Evolutionary conservation across 257 asterid genomes (phyloP), one percentile per base, ranked within the genome.

Genomic region (Paraleonurus japonicus): DNA sequence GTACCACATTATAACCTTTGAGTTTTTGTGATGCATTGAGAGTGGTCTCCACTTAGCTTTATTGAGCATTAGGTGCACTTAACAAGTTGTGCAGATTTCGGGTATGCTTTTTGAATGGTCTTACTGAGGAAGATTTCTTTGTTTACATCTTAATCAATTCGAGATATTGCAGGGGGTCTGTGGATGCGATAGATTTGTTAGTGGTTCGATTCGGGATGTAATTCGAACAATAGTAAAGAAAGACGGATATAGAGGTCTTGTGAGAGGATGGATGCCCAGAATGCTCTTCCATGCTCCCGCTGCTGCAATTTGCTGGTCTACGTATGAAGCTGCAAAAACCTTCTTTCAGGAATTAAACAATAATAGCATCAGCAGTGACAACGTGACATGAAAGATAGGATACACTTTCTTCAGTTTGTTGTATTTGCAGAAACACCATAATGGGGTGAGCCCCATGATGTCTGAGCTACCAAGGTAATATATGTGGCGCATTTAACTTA

Each of bases 231-330:
- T 92, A 71, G 50, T 92, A 58, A 85, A 85, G 86, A 95, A 92
- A 81, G 99, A 95, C 16, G 99, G 99, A 35, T 92, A 89, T 70
- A 74, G 83, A n/a, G 99, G 97, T 30, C 97, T 95, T 13, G 69
- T 92, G 85, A 88, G 99, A 80, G 99, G 99, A 7, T 95, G 98
- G 99, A 74, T 79, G 77, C 99, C 99, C 16, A 83, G 99, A 81
- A 88, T 88, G 98, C 96, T 95, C 67, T 95, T 95, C 85, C 99
- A 95, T 71, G 97, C 99, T 65, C 99, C 98, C 15, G 99, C 99
- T 26, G 98, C 99, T 65, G 99, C 99, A 17, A 92, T 95, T 77
- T 89, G 97, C 82, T 95, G 99, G 98, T 95, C 99, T 13, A 95
- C 96, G 0, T 92, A 95, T 39, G 99, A 95, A 88, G 92, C 98